Percentiles rank a stretch among this genome's conserved stretches.
phyloP scores from a whole-genome alignment of 805 yeast species.

The Kodamaea kaohsiungensis region DNA sequence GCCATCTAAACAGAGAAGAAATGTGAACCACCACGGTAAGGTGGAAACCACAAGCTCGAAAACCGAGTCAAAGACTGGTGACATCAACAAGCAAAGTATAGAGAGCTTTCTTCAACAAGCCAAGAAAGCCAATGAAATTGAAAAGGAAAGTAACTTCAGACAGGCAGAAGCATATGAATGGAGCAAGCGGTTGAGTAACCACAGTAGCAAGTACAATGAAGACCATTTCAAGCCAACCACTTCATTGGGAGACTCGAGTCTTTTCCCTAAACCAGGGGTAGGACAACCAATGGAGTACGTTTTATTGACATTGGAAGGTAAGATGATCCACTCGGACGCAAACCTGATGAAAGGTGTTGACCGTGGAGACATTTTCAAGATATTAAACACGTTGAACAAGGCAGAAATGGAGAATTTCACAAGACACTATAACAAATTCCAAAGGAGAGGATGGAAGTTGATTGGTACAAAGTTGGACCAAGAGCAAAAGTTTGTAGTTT shows the following conservation, averaged over 20 bases:
- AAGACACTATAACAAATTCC: slow-evolving; percentile 41
- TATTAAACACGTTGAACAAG: slow-evolving; percentile 39
- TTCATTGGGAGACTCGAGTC: slow-evolving; percentile 14
- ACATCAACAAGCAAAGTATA: slow-evolving; percentile 18
- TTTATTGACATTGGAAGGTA: slow-evolving; percentile 37
- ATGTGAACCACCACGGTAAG: background rate
- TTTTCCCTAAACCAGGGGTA: slow-evolving; percentile 10
- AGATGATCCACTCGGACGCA: slow-evolving; percentile 27
- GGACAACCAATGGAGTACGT: slow-evolving; percentile 23
- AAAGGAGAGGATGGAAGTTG: slow-evolving; percentile 52
- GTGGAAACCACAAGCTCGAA: background rate
- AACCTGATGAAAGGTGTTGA: slow-evolving; percentile 44
- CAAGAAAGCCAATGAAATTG: slow-evolving; percentile 37
- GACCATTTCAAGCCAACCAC: slow-evolving; percentile 46
- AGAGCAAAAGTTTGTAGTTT: slow-evolving; percentile 13
- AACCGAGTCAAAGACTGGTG: background rate
- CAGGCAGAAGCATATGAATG: slow-evolving; percentile 54
- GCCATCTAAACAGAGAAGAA: background rate
- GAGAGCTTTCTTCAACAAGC: slow-evolving; percentile 47
- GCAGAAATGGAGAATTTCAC: slow-evolving; percentile 34
- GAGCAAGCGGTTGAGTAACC: slow-evolving; percentile 37
- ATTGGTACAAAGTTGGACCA: slow-evolving; percentile 46
- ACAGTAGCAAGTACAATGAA: slow-evolving; percentile 39
- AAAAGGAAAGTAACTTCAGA: slow-evolving; percentile 47
- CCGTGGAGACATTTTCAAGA: slow-evolving; percentile 42